Evolutionary conservation across 73 alveolate genomes (phyloP), one percentile per base, ranked within the genome.

Genomic region (Paramecium caudatum): DNA sequence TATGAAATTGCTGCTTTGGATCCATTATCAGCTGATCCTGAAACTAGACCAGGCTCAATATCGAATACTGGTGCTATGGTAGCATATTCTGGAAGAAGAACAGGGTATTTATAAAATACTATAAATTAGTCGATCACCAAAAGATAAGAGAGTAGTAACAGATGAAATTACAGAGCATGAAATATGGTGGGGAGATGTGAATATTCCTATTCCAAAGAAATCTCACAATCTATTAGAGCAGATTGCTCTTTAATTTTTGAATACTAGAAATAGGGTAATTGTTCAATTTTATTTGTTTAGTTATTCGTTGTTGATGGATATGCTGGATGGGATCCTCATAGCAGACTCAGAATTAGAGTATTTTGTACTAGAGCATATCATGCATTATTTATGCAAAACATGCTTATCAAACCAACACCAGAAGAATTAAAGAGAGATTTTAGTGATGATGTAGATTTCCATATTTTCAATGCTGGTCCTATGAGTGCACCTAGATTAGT

Each of bases 281-380:
- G 3, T 36, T 62, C 39, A 8, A 47, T 0, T 17, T 4, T 10
- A 19, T 1, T 25, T 30, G 37, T 15, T 27, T 46, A 78, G 62
- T 46, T 97, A 34, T 96, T 91, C 85, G 94, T 97, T 74, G 82
- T 97, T 47, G 99, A 97, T 63, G 99, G 99, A 17, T 95, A 94
- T 82, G 99, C 98, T 5, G 98, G 98, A 6, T 97, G 99, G 99
- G 99, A 97, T 90, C 95, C 95, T 15, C 92, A 94, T 23, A 92
- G 94, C 93, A 93, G 98, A 91, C 68, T 94, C 84, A 94, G 92
- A 74, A 94, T 94, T 82, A 80, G 98, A 83, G 96, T 96, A 10
- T 82, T 96, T 36, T 93, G 96, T 74, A 90, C 93, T 27, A 80
- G 99, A 81, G 98, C 98, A 49, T 97, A 97, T 68, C 99, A 97